Evolutionary conservation across 2,329 filamentous ascomycete genomes (phyloP), one percentile per base, ranked within the genome.

Genomic region (Hymenoscyphus salicellus): DNA sequence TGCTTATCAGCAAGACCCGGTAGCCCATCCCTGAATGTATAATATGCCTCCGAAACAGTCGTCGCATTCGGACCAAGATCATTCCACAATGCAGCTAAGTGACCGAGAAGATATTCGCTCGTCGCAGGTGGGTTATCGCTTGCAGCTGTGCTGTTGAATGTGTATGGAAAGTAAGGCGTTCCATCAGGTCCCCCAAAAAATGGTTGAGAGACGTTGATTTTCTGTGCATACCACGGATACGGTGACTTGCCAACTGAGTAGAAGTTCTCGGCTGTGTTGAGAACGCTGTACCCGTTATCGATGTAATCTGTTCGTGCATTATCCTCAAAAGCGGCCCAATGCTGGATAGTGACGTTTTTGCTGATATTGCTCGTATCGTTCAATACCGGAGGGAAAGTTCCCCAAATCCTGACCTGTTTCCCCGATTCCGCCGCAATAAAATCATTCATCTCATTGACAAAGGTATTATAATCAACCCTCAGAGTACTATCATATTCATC

Each of bases 251-350:
- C 78, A 14, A 83, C 81, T 32, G 82, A 77, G 68, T 84, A 83
- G 67, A 81, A 84, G 43, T 77, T 77, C 68, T 85, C 83, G 62
- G 84, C 81, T 0, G 82, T 84, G 70, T 86, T 86, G 43, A 86
- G 76, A 4, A 84, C 77, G 0, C 75, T 75, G 72, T 84, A 84
- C 46, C 79, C 79, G 52, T 81, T 79, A 10, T 76, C 61, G 41
- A 73, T 72, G 65, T 62, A 73, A 11, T 72, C 68, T 7, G 46
- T 63, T 30, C 68, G 70, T 1, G 83, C 82, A 61, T 85, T 80
- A 2, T 82, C 83, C 65, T 84, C 82, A 46, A 80, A 83, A 68
- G 78, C 82, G 55, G 81, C 81, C 83, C 83, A 85, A 69, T 86
- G 84, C 71, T 86, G 83, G 26, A 85, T 77, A 1, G 79, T 81